These are phyloP conservation scores for Penicillium antarcticum DNA, from an alignment of 495 filamentous ascomycete genomes.

Conservation along the genomic window DNA sequence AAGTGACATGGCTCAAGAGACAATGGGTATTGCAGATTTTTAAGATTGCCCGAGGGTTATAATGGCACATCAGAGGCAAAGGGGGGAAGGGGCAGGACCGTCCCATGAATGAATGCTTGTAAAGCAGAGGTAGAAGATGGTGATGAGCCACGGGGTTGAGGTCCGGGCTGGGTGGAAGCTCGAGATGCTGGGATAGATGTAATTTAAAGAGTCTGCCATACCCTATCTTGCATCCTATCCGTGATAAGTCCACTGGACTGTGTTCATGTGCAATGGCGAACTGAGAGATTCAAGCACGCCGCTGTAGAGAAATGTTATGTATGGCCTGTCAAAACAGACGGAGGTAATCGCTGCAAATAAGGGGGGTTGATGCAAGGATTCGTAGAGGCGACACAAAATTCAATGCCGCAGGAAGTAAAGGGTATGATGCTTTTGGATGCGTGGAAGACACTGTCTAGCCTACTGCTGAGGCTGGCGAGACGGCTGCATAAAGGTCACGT, in stretches of 20 bases:
- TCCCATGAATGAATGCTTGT: not conserved
- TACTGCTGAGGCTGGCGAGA: slow-evolving; percentile 1
- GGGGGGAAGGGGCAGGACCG: not conserved
- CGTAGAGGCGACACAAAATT: not conserved
- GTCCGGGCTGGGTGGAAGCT: too few species aligned
- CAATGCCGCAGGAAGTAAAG: slow-evolving; percentile 1
- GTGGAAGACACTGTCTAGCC: not conserved
- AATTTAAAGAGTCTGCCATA: slow-evolving; percentile 2
- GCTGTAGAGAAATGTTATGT: slow-evolving; percentile 11
- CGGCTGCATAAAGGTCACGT: not conserved
- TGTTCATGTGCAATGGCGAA: slow-evolving; percentile 2
- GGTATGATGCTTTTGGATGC: slow-evolving; percentile 13
- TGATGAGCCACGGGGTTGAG: not conserved
- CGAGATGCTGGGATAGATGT: not conserved
- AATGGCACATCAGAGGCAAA: not conserved
- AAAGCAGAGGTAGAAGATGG: slow-evolving; percentile 2
- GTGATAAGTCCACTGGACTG: not conserved
- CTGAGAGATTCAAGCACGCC: slow-evolving; percentile 2
- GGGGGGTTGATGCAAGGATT: slow-evolving; percentile 6
- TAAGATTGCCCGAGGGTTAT: not conserved
- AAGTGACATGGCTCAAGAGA: slow-evolving; percentile 7
- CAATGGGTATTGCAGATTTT: not conserved
- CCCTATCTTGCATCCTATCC: not conserved
- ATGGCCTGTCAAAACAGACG: slow-evolving; percentile 13
- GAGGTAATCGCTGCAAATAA: not conserved